Evolutionary conservation across 2,329 filamentous ascomycete genomes (phyloP).

Genomic region (Fusarium sp.): DNA sequence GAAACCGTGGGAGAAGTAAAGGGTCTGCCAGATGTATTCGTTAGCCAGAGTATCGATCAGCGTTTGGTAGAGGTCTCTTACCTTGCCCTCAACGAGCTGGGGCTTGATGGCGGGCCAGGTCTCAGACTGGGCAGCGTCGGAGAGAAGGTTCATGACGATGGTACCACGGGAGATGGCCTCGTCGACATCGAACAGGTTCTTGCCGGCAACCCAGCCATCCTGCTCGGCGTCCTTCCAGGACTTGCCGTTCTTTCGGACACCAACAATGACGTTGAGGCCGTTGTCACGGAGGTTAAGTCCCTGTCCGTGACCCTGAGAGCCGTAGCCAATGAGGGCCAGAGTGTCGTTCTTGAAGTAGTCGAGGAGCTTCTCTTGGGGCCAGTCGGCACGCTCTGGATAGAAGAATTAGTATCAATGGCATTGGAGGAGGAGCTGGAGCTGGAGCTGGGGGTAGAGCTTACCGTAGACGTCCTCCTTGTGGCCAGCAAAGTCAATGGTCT

Average conservation of each 20-base stretch:
- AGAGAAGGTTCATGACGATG: conserved; percentile 99
- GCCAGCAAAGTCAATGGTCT: conserved; percentile 99
- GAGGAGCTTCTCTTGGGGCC: conserved; percentile 97
- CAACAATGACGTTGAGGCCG: conserved; percentile 98
- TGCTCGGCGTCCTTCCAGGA: conserved; percentile 98
- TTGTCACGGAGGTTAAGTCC: conserved; percentile 99
- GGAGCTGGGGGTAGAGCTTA: conserved; percentile 55
- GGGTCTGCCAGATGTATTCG: conserved; percentile 70
- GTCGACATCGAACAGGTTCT: conserved; percentile 98
- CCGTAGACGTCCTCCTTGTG: conserved; percentile 94
- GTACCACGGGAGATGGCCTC: conserved; percentile 94
- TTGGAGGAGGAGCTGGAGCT: background rate
- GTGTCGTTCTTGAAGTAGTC: conserved; percentile 99
- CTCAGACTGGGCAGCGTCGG: conserved; percentile 97
- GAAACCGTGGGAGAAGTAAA: conserved; percentile 99
- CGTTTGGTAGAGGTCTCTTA: conserved; percentile 55
- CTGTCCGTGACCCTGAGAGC: conserved; percentile 97
- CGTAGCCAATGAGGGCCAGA: conserved; percentile 98
- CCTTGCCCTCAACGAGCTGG: conserved; percentile 98
- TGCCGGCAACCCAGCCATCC: conserved; percentile 98
- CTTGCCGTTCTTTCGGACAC: conserved; percentile 97
- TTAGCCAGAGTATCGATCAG: conserved; percentile 34
- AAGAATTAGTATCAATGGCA: conserved; percentile 16
- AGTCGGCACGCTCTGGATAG: conserved; percentile 90
- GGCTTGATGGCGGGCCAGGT: conserved; percentile 99